phyloP scores from a whole-genome alignment of 164 flowering plant genomes.

The Magnolia kwangsiensis region DNA sequence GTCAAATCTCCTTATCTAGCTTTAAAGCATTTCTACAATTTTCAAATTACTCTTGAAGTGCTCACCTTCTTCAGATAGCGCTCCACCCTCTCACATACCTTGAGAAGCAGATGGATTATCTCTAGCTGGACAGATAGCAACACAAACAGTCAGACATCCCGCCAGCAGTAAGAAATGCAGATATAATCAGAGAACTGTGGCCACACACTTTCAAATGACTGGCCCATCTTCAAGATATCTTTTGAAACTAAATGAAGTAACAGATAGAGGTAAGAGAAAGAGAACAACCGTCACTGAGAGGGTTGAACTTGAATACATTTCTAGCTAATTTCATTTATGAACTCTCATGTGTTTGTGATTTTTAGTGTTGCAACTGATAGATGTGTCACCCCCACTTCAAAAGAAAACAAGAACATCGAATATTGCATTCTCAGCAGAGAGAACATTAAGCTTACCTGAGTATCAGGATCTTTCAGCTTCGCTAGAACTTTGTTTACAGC shows the following conservation, averaged over 20 bases:
- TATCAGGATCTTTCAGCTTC: constrained; percentile 89
- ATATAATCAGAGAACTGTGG: not conserved
- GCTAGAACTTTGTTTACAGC: constrained; percentile 48
- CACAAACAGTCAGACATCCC: not conserved
- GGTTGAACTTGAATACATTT: too few relatives aligned
- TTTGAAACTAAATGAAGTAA: too few relatives aligned
- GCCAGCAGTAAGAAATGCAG: not conserved
- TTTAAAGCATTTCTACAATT: too few relatives aligned
- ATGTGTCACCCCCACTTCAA: too few relatives aligned
- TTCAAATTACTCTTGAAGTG: not conserved
- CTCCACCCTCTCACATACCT: constrained; percentile 58
- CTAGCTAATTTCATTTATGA: too few relatives aligned
- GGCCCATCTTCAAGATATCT: too few relatives aligned
- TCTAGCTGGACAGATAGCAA: constrained; percentile 50
- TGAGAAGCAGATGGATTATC: constrained; percentile 61
- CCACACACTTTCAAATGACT: too few relatives aligned
- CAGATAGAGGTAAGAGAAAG: too few relatives aligned
- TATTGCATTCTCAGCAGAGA: not conserved
- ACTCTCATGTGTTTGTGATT: too few relatives aligned
- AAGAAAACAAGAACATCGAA: not conserved
- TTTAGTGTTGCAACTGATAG: too few relatives aligned
- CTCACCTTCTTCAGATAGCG: constrained; percentile 55
- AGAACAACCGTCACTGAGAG: too few relatives aligned
- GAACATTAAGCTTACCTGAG: constrained; percentile 48
- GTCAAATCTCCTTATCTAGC: not conserved